Evolutionary conservation across 257 asterid species (phyloP).

Genomic region (Nicotiana undulata): DNA sequence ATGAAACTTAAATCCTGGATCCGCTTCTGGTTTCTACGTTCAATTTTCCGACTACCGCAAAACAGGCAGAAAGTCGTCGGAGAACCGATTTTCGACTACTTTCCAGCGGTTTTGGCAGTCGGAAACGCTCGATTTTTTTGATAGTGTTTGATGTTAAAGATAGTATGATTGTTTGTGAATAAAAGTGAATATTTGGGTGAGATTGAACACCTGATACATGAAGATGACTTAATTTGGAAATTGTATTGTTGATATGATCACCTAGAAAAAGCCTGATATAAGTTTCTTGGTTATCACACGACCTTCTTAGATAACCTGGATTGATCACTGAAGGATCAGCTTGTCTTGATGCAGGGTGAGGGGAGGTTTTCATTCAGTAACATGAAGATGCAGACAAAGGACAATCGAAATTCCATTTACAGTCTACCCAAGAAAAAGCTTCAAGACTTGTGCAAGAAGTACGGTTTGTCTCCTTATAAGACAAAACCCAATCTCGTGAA

Average conservation of each 20-base stretch:
- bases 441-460: slow-evolving; percentile 15
- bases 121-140: too few relatives aligned
- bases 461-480: slow-evolving; percentile 15
- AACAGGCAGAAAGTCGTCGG: background rate
- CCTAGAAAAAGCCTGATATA: background rate
- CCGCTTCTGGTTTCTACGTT: too few relatives aligned
- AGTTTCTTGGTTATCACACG: background rate
- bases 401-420: background rate
- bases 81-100: too few relatives aligned
- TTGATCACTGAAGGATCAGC: background rate
- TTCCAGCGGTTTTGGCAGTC: too few relatives aligned
- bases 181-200: background rate
- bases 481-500: slow-evolving; percentile 11
- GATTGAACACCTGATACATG: background rate
- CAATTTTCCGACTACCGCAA: background rate
- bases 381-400: slow-evolving; percentile 9
- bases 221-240: background rate
- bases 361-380: background rate
- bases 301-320: background rate
- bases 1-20: too few relatives aligned
- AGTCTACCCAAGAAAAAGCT: slow-evolving; percentile 11
- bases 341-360: slow-evolving; percentile 3
- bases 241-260: background rate
- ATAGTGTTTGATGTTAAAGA: background rate
- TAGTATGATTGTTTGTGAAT: background rate